Evolutionary conservation across 2,329 filamentous ascomycete species (phyloP).

Genomic region (Neophaeococcomyces aloes): DNA sequence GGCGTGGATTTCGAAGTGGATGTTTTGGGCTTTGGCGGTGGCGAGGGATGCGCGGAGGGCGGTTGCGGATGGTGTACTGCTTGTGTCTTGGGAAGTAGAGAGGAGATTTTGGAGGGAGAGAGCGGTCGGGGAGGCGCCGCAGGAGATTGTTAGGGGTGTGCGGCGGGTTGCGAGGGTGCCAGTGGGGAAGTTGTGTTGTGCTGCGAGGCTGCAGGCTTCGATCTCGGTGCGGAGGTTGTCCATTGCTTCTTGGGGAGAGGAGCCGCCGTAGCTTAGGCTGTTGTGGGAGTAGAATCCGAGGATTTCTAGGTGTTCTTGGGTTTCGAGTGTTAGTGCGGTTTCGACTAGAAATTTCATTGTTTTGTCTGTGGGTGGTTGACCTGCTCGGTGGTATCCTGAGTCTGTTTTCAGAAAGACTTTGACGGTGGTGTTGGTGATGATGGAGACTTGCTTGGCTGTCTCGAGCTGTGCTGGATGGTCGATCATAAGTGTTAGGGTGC

Average conservation of each 20-base stretch:
- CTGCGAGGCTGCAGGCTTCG: constrained; percentile 30
- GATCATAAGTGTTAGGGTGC: constrained; percentile 54
- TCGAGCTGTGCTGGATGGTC: constrained; percentile 56
- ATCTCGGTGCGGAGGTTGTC: constrained; percentile 52
- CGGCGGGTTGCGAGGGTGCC: constrained; percentile 10
- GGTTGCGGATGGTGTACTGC: constrained; percentile 12
- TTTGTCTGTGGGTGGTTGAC: constrained; percentile 44
- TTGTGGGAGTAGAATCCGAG: constrained; percentile 64
- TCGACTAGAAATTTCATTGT: constrained; percentile 27
- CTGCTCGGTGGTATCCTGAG: constrained; percentile 61
- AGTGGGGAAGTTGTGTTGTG: constrained; percentile 12
- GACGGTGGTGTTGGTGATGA: constrained; percentile 38
- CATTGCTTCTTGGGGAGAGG: constrained; percentile 48
- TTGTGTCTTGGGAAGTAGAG: constrained; percentile 19
- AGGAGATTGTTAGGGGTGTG: constrained; percentile 47
- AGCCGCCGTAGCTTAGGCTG: constrained; percentile 56
- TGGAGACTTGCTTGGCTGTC: constrained; percentile 36
- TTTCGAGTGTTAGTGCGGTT: constrained; percentile 22
- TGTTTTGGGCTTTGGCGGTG: constrained; percentile 26
- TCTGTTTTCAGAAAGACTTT: constrained; percentile 64
- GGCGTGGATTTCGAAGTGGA: constrained; percentile 59
- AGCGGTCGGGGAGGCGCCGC: constrained; percentile 67
- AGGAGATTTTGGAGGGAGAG: constrained; percentile 53
- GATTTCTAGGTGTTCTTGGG: constrained; percentile 31
- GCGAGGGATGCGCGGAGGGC: constrained; percentile 14